These are phyloP conservation scores for Amyloporia xantha DNA, from an alignment of 768 basidiomycete species.

Conservation along the genomic window DNA sequence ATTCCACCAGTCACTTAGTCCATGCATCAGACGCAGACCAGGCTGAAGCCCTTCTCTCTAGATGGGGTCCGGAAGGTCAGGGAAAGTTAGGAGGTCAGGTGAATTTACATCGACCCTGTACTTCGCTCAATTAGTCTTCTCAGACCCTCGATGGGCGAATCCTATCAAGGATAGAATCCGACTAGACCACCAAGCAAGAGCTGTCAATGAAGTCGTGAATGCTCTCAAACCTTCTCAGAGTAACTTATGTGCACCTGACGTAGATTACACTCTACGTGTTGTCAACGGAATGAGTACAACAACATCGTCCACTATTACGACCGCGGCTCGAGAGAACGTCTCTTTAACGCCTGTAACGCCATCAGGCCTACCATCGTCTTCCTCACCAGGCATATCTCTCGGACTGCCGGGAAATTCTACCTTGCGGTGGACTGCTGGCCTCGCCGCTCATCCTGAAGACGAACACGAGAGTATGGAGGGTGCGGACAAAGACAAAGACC, in stretches of 20 bases:
- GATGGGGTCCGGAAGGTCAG: conserved; percentile 85
- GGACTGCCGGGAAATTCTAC: conserved; percentile 56
- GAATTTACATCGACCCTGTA: conserved; percentile 10
- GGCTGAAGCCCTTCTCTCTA: conserved; percentile 75
- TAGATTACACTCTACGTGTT: conserved; percentile 55
- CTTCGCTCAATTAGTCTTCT: conserved; percentile 15
- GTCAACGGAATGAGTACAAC: conserved; percentile 71
- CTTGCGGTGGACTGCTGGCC: conserved; percentile 51
- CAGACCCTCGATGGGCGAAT: conserved; percentile 84
- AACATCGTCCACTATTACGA: conserved; percentile 67
- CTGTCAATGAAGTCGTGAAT: conserved; percentile 72
- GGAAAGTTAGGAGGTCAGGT: conserved; percentile 77
- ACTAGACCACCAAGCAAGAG: conserved; percentile 58
- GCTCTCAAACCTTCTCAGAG: conserved; percentile 54
- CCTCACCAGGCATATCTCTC: conserved; percentile 26
- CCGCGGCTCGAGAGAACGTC: conserved; percentile 68
- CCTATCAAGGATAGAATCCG: conserved; percentile 80
- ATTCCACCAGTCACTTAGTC: conserved; percentile 64
- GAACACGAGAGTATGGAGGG: conserved; percentile 46
- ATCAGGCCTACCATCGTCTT: conserved; percentile 26
- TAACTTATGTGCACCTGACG: conserved; percentile 34
- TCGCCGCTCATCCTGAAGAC: conserved; percentile 62
- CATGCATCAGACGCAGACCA: conserved; percentile 91
- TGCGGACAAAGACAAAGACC: conserved; percentile 25
- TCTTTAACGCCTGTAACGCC: conserved; percentile 32